Evolutionary conservation across 1,284 basidiomycete species (phyloP), one percentile per base, ranked within the genome.

Genomic region (Peniophora sp.): DNA sequence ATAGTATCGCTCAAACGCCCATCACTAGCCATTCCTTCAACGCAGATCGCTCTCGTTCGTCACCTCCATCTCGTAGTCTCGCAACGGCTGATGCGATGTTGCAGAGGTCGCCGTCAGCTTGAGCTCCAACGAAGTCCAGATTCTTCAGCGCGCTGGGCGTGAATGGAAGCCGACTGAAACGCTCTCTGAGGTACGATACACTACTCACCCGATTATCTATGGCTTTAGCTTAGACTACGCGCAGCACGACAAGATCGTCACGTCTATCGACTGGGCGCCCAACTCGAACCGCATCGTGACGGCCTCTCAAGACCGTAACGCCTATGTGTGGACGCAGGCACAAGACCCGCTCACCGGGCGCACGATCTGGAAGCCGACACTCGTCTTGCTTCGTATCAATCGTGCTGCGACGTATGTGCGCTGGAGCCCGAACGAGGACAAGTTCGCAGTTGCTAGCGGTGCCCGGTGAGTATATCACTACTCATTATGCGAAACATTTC

Each of bases 261-360:
- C 96, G 2, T 94, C 92, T 53, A 97, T 99, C 68, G 96, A 98
- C 69, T 99, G 97, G 97, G 97, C 96, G 2, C 93, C 94, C 9
- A 80, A 82, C 60, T 91, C 95, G 47, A 98, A 99, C 72, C 87
- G 92, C 44, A 95, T 99, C 70, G 97, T 99, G 32, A 98, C 96
- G 11, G 93, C 94, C 60, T 95, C 96, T 23, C 96, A 99, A 68
- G 97, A 99, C 66, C 78, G 97, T 47, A 99, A 99, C 66, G 97
- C 97, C 12, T 99, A 99, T 65, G 97, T 99, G 24, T 99, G 97
- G 97, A 85, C 90, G 51, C 85, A 88, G 59, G 83, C 81, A 14
- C 73, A 79, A 20, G 85, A 92, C 59, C 76, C 85, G 3, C 74
- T 78, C 53, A 88, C 85, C 0, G 85, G 86, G 10, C 75, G 72